These are phyloP conservation scores for Lichtheimia corymbifera DNA, from an alignment of 371 early-diverging fungal species.

Conservation along the genomic window DNA sequence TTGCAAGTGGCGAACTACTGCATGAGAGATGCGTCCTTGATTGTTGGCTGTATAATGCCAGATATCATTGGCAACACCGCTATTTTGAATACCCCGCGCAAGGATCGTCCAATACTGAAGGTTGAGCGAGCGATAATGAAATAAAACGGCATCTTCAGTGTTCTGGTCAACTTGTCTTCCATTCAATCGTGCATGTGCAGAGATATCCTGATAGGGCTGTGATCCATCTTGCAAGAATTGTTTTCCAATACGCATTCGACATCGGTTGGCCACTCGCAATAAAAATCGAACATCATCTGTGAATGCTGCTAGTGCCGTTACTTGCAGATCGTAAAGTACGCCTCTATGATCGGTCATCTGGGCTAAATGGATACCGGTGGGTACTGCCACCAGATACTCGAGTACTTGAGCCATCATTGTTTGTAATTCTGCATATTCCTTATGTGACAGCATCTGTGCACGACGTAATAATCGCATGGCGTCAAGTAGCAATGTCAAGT, in stretches of 20 bases:
- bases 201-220: slow-evolving; percentile 44
- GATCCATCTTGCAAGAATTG: slow-evolving; percentile 38
- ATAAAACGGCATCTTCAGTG: not conserved
- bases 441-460: slow-evolving; percentile 59
- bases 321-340: slow-evolving; percentile 65
- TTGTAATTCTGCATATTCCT: slow-evolving; percentile 62
- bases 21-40: slow-evolving; percentile 22
- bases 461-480: slow-evolving; percentile 57
- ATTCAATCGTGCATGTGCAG: slow-evolving; percentile 5
- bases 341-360: slow-evolving; percentile 68
- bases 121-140: slow-evolving; percentile 46
- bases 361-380: slow-evolving; percentile 64
- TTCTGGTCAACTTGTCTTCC: slow-evolving; percentile 14
- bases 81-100: slow-evolving; percentile 48
- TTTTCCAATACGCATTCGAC: slow-evolving; percentile 63
- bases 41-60: slow-evolving; percentile 37
- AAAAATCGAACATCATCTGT: slow-evolving; percentile 67
- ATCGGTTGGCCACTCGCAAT: slow-evolving; percentile 66
- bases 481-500: slow-evolving; percentile 58
- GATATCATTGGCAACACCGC: slow-evolving; percentile 30
- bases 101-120: slow-evolving; percentile 56
- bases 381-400: slow-evolving; percentile 61
- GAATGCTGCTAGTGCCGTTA: slow-evolving; percentile 62
- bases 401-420: slow-evolving; percentile 58
- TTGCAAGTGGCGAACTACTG: slow-evolving; percentile 23